Evolutionary conservation across 2,329 filamentous ascomycete genomes (phyloP), one percentile per base, ranked within the genome.

Genomic region (Clonostachys rhizophaga): DNA sequence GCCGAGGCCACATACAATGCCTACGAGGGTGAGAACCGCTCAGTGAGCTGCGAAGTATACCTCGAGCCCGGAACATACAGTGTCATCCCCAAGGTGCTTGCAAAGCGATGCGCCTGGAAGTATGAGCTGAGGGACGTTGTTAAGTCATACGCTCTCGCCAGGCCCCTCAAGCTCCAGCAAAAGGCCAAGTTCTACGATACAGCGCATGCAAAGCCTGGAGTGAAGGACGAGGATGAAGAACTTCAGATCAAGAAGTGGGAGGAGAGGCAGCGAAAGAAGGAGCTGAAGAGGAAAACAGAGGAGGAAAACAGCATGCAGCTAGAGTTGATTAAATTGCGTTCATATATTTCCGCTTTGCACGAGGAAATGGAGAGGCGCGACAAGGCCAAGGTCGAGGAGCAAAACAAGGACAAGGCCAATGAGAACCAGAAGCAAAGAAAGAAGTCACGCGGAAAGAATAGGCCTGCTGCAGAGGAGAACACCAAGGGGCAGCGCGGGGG

Each of bases 41-140:
- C 82, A 2, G 79, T 88, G 13, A 87, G 79, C 48, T 84, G 81
- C n/a, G 87, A 90, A 57, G 70, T 89, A n/a, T 71, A 82, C 35
- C 77, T 90, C 2, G 80, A 87, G 34, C 74, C 84, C 0, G 86
- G 86, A 7, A 76, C 70, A 14, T 90, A 89, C 63, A 79, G 79
- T 40, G 78, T 90, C 1, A 67, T 89, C 8, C 79, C 87, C 56
- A 88, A 86, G 59, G 76, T 89, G 53, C 82, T 78, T 5, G 83
- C 85, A 0, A 56, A 58, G 33, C 58, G 68, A 11, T 70, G 72
- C 9, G 65, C 71, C 8, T 59, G 64, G 5, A 58, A 63, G 4
- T 65, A 69, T 2, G 75, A 78, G 0, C 75, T 83, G 1, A 79
- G 85, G 50, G 75, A 85, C 33, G 74, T 83, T 1, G 78, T 89